phyloP scores from a whole-genome alignment of 768 basidiomycete genomes.

The Cystofilobasidium ferigula region DNA sequence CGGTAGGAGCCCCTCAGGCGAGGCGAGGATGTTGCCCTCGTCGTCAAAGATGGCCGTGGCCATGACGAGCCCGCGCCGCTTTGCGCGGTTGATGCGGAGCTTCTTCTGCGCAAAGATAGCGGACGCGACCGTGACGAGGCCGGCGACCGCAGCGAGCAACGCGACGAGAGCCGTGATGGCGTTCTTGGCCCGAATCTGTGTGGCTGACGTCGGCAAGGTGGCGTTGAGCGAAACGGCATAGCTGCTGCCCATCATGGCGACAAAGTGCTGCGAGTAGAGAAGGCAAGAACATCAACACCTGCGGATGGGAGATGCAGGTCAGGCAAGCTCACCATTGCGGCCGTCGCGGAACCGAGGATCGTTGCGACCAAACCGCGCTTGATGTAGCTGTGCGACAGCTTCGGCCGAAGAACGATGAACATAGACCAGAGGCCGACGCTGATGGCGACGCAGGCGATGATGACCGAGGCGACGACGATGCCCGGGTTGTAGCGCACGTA shows the following conservation, averaged over 20 bases:
- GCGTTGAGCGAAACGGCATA: slow-evolving; percentile 21
- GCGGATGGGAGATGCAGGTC: neutral
- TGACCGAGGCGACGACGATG: slow-evolving; percentile 36
- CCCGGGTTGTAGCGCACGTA: slow-evolving; percentile 34
- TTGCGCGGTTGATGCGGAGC: slow-evolving; percentile 27
- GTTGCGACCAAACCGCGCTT: slow-evolving; percentile 34
- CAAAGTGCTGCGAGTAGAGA: slow-evolving; percentile 2
- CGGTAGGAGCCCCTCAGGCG: slow-evolving; percentile 37
- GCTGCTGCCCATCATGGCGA: slow-evolving; percentile 15
- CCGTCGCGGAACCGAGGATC: slow-evolving; percentile 36
- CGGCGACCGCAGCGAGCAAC: slow-evolving; percentile 36
- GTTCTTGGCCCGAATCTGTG: slow-evolving; percentile 29
- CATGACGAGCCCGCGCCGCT: slow-evolving; percentile 36
- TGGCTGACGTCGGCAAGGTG: neutral
- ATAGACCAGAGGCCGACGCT: slow-evolving; percentile 38
- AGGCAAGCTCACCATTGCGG: slow-evolving; percentile 29
- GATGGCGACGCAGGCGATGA: slow-evolving; percentile 38
- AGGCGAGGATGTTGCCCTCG: slow-evolving; percentile 36
- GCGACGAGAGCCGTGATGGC: slow-evolving; percentile 37
- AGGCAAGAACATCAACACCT: neutral
- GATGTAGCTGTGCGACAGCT: slow-evolving; percentile 37
- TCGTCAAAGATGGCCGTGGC: slow-evolving; percentile 36
- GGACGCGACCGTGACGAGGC: slow-evolving; percentile 34
- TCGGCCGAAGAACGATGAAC: slow-evolving; percentile 40
- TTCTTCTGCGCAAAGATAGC: slow-evolving; percentile 31